phyloP scores from a whole-genome alignment of 495 filamentous ascomycete genomes.

The Immersiella caudata region DNA sequence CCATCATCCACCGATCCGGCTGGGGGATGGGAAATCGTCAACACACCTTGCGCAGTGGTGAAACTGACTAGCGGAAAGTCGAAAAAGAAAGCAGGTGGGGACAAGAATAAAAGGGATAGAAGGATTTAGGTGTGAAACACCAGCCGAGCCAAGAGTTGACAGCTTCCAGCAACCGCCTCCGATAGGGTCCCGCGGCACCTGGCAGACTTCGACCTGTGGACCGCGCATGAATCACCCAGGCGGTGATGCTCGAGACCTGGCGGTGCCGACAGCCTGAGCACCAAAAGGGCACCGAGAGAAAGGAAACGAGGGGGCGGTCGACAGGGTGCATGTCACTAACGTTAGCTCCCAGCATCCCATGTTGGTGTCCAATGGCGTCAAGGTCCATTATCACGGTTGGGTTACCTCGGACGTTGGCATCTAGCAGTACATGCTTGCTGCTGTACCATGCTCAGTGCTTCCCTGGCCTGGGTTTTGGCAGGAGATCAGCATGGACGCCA shows the following conservation, averaged over 20 bases:
- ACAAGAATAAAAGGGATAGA: conserved; percentile 2
- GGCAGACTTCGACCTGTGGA: background rate
- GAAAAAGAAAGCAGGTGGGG: background rate
- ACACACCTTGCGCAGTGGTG: background rate
- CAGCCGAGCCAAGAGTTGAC: background rate
- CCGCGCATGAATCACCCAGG: conserved; percentile 14
- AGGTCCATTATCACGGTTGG: conserved; percentile 16
- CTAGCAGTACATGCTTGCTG: background rate
- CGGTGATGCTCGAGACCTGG: conserved; percentile 1
- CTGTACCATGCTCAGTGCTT: background rate
- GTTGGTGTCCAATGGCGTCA: conserved; percentile 2
- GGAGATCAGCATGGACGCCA: background rate
- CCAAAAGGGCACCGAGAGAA: conserved; percentile 13
- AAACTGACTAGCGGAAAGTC: background rate
- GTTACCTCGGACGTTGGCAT: background rate
- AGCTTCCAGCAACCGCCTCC: background rate
- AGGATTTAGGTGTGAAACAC: conserved; percentile 9
- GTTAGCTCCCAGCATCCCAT: background rate
- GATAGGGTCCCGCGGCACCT: background rate
- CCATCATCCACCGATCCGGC: background rate
- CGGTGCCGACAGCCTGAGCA: background rate
- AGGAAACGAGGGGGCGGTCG: conserved; percentile 12
- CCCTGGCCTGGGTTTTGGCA: background rate
- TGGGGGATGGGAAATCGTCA: background rate
- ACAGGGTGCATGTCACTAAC: background rate